Conservation (phyloP, 495 filamentous ascomycete genomes). For the Glutinoglossum americanum region DNA sequence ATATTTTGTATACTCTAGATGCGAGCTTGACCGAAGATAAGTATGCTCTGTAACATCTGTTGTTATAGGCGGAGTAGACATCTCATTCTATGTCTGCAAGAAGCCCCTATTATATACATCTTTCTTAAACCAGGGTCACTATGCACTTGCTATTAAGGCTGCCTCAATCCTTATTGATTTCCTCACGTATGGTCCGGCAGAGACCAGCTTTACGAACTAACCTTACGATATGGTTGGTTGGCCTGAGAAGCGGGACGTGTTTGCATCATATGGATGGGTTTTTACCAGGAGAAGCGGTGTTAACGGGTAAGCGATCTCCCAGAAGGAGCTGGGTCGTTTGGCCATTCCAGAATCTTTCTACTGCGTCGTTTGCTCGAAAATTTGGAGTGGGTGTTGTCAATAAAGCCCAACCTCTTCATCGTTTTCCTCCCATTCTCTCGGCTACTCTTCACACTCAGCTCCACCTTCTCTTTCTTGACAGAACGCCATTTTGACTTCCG, state of each 20-base stretch:
- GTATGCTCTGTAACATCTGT: not conserved
- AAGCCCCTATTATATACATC: no score
- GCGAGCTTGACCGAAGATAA: not conserved
- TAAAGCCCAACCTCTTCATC: constrained; percentile 12
- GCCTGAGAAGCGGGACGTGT: no score
- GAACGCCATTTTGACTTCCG: constrained; percentile 1
- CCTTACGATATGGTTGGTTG: no score
- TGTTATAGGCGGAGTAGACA: not conserved
- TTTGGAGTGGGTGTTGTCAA: not conserved
- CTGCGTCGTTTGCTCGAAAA: not conserved
- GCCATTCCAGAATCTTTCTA: not conserved
- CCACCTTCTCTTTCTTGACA: constrained; percentile 13
- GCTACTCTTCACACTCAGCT: constrained; percentile 4
- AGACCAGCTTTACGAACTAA: no score
- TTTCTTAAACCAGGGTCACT: no score
- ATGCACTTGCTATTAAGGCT: no score
- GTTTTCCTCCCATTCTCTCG: constrained; percentile 8
- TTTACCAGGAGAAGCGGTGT: not conserved
- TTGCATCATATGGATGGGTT: no score
- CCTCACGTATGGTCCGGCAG: no score
- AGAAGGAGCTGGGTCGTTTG: not conserved
- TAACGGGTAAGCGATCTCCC: not conserved
- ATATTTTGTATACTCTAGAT: not conserved
- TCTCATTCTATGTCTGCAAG: not conserved
- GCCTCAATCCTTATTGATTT: no score